Conservation (phyloP, 192 early-diverging fungal genomes). For the Gorgonomyces haynaldii region DNA sequence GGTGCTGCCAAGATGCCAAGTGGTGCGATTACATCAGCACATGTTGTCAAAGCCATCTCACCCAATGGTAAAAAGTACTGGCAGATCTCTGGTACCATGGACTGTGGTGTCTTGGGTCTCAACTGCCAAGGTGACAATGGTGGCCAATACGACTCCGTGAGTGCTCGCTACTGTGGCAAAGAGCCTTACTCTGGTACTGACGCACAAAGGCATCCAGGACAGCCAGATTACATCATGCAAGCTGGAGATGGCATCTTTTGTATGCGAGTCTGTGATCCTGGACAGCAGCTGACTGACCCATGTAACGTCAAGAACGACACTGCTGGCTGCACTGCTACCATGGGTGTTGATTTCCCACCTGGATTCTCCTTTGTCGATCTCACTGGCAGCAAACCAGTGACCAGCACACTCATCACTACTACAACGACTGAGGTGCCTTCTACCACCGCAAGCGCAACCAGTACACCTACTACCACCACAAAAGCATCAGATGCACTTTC, state of each 20-base stretch:
- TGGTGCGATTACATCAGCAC: slow-evolving; percentile 13
- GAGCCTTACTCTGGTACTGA: slow-evolving; percentile 24
- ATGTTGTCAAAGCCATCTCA: slow-evolving; percentile 9
- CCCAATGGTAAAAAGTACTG: slow-evolving; percentile 3
- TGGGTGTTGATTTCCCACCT: slow-evolving; percentile 1
- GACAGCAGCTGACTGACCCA: slow-evolving; percentile 4
- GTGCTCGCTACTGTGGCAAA: slow-evolving; percentile 13
- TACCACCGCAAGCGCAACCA: background rate
- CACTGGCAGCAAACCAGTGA: background rate
- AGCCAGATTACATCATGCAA: slow-evolving; percentile 13
- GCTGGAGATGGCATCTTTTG: slow-evolving; percentile 27
- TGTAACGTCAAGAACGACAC: slow-evolving; percentile 11
- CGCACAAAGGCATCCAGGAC: slow-evolving; percentile 5
- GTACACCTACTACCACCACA: background rate
- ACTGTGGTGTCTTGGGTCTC: slow-evolving; percentile 15
- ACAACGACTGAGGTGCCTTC: background rate
- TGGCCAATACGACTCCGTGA: slow-evolving; percentile 17
- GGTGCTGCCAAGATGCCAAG: slow-evolving; percentile 9
- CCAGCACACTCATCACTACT: background rate
- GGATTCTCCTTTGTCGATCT: slow-evolving; percentile 2
- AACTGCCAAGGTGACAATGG: slow-evolving; percentile 20
- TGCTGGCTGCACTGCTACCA: slow-evolving; percentile 1
- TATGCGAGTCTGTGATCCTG: slow-evolving; percentile 14
- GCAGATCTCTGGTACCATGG: slow-evolving; percentile 13
- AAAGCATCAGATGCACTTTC: background rate